Evolutionary conservation across 2,329 filamentous ascomycete genomes (phyloP), one percentile per base, ranked within the genome.

Genomic region (Xylariales sp.): DNA sequence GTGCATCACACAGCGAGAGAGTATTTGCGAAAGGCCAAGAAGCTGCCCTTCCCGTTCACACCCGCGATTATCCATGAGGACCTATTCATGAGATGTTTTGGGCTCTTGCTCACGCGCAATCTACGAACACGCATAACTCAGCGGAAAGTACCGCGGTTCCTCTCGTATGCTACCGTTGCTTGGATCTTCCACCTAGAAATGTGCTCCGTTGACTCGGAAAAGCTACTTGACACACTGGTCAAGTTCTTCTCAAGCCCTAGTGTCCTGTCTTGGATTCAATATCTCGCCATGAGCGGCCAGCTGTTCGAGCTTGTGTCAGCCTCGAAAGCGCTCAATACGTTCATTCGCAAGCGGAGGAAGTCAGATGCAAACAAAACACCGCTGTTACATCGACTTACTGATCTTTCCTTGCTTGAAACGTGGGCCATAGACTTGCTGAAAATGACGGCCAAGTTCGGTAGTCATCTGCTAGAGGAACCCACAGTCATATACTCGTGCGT

Each of bases 181-280:
- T 56, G 53, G 53, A 31, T 40, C 6, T 40, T 42, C 12, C 53
- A 56, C 38, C 42, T 56, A 3, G 44, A 49, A 9, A 6, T 27
- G 1, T 44, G 46, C 31, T 44, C 46, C 4, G 10, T 29, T 2
- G 33, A 42, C 5, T 53, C 48, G 4, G 46, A 53, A 21, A 33
- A 35, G 9, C 42, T 50, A 2, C 31, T 53, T 3, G 38, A 48
- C 16, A 27, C 20, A 11, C 45, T 56, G 3, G 39, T 49, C 14
- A 44, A 34, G 9, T 54, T 58, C 37, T 53, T 56, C 24, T 25
- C 31, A 3, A 43, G 47, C 14, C 36, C 29, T 4, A 47, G 19
- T n/a, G 44, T 45, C 11, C 44, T 57, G n/a, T 28, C 45, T 3
- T 57, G 53, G 54, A 54, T 57, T 18, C 53, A 57, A 9, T 48